Evolutionary conservation across 2,329 filamentous ascomycete species (phyloP).

Genomic region (Cryphonectria parasitica): DNA sequence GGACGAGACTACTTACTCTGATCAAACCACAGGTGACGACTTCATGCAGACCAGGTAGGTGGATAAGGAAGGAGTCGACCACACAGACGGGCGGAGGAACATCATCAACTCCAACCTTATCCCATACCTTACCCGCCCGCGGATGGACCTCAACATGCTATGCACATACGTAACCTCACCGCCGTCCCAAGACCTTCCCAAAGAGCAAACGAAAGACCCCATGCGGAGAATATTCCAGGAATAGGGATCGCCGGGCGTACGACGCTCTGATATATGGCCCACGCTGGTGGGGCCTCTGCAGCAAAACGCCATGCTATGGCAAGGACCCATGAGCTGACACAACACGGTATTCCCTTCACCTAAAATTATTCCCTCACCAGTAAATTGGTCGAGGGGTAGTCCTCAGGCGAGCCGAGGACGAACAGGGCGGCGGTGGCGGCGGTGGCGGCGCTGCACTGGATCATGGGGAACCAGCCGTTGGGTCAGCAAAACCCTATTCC

Average conservation of each 20-base stretch:
- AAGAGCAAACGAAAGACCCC: not conserved
- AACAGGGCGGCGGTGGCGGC: not conserved
- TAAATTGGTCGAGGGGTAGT: conserved; percentile 11
- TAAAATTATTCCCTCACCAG: conserved; percentile 5
- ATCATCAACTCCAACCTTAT: not conserved
- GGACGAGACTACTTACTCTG: no score
- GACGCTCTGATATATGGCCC: not conserved
- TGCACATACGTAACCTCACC: conserved; percentile 1
- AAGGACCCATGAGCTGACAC: conserved; percentile 14
- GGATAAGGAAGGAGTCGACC: not conserved
- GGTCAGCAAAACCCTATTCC: not conserved
- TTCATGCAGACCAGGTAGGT: not conserved
- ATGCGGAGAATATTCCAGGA: conserved; percentile 6
- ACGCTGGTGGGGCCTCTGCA: not conserved
- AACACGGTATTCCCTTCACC: not conserved
- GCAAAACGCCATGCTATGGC: not conserved
- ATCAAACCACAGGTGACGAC: not conserved
- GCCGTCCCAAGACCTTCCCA: conserved; percentile 7
- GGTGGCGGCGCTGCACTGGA: not conserved
- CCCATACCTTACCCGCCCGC: not conserved
- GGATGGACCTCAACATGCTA: not conserved
- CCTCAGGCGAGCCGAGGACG: not conserved
- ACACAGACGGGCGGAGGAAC: not conserved
- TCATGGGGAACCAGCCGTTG: not conserved
- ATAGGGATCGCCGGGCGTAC: conserved; percentile 9